Conservation (phyloP, 1,284 basidiomycete genomes). For the Sanghuangporus baumii region DNA sequence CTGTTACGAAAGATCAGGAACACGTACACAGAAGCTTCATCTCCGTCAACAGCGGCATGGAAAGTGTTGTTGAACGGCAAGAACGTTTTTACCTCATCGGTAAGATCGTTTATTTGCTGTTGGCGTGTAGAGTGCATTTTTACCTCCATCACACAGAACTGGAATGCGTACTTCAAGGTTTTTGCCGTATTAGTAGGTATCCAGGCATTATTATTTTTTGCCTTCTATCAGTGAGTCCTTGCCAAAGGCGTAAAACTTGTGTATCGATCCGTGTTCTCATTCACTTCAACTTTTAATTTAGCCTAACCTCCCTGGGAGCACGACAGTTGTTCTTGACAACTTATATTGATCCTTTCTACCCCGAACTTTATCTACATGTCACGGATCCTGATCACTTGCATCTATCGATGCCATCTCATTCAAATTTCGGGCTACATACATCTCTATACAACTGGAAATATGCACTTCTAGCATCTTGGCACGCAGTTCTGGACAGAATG, state of each 20-base stretch:
- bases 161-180: neutral
- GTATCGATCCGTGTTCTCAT: neutral
- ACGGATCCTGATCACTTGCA: constrained; percentile 39
- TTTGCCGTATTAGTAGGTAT: constrained; percentile 4
- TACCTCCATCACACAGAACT: neutral
- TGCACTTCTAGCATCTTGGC: neutral
- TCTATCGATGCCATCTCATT: constrained; percentile 26
- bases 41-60: neutral
- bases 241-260: neutral
- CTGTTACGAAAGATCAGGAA: constrained; percentile 7
- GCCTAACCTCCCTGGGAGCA: constrained; percentile 36
- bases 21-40: neutral
- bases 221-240: constrained; percentile 12
- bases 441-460: constrained; percentile 3
- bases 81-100: neutral
- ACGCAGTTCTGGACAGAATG: constrained; percentile 5
- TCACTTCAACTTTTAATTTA: constrained; percentile 26
- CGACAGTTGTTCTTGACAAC: constrained; percentile 45
- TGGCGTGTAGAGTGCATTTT: neutral
- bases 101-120: neutral
- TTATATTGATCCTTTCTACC: constrained; percentile 70
- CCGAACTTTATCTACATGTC: constrained; percentile 55
- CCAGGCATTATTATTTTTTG: constrained; percentile 7
- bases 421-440: neutral
- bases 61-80: neutral